These are phyloP conservation scores for Colletotrichum plurivorum DNA, from an alignment of 2,329 filamentous ascomycete species.

Conservation along the genomic window DNA sequence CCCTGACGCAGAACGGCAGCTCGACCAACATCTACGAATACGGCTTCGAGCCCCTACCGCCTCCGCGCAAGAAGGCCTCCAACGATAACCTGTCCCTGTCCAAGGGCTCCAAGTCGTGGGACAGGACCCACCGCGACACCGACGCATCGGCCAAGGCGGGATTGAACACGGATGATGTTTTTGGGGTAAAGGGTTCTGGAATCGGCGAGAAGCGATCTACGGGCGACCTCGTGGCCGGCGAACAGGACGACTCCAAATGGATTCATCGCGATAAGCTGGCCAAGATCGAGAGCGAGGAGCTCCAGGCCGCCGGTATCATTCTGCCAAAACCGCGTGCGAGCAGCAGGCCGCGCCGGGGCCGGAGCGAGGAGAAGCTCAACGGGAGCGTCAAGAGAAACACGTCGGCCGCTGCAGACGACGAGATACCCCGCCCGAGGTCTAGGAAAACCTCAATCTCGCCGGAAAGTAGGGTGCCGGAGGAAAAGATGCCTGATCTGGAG, in stretches of 20 bases:
- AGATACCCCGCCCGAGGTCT: slow-evolving; percentile 34
- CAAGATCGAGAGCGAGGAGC: slow-evolving; percentile 83
- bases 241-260: slow-evolving; percentile 79
- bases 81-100: slow-evolving; percentile 49
- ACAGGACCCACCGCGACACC: slow-evolving; percentile 38
- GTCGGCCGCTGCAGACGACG: slow-evolving; percentile 31
- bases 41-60: slow-evolving; percentile 41
- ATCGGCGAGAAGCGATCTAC: slow-evolving; percentile 45
- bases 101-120: slow-evolving; percentile 37
- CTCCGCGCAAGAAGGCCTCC: slow-evolving; percentile 53
- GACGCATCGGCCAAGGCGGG: slow-evolving; percentile 41
- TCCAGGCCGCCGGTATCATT: slow-evolving; percentile 82
- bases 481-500: slow-evolving; percentile 55
- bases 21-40: slow-evolving; percentile 41
- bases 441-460: slow-evolving; percentile 63
- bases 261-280: slow-evolving; percentile 89
- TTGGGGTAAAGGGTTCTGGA: slow-evolving; percentile 37
- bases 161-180: slow-evolving; percentile 43
- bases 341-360: slow-evolving; percentile 63
- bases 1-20: slow-evolving; percentile 43
- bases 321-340: slow-evolving; percentile 68
- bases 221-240: slow-evolving; percentile 45
- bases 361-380: slow-evolving; percentile 53
- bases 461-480: slow-evolving; percentile 54
- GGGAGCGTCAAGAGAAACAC: slow-evolving; percentile 49